Evolutionary conservation across 148 eudicot genomes (phyloP).

Genomic region (Rhododendron simsii): DNA sequence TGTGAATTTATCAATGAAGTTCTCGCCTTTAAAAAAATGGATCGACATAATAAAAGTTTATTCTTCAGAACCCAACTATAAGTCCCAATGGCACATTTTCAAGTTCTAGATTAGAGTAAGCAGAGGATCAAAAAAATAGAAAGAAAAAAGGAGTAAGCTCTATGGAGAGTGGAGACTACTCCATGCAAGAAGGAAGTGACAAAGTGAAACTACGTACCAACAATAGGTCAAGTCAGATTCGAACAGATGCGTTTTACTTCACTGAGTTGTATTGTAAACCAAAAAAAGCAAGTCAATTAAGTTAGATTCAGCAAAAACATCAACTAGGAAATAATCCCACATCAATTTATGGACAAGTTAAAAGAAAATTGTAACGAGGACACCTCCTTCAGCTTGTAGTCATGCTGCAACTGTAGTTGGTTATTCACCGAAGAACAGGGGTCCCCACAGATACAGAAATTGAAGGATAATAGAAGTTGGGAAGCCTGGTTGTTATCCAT

Average conservation of each 20-base stretch:
- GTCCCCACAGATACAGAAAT: background rate
- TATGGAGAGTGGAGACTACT: background rate
- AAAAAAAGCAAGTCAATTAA: background rate
- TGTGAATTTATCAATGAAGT: background rate
- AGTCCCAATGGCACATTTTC: background rate
- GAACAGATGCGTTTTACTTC: background rate
- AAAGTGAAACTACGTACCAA: background rate
- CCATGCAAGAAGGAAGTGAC: background rate
- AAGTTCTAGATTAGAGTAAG: background rate
- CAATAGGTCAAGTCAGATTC: background rate
- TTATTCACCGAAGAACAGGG: background rate
- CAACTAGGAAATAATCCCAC: background rate
- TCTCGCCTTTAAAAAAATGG: background rate
- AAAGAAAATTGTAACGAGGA: background rate
- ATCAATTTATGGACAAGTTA: conserved; percentile 2
- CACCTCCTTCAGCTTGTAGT: background rate
- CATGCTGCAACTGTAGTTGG: background rate
- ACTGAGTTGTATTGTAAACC: background rate
- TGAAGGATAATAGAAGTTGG: background rate
- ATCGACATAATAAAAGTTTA: background rate
- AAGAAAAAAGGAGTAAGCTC: background rate
- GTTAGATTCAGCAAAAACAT: background rate
- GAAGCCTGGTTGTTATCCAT: background rate
- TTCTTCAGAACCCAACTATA: background rate
- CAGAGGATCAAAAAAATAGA: no score